Base-by-base conservation (phyloP, 2,329 filamentous ascomycete genomes). In the Alternaria viburni region DNA sequence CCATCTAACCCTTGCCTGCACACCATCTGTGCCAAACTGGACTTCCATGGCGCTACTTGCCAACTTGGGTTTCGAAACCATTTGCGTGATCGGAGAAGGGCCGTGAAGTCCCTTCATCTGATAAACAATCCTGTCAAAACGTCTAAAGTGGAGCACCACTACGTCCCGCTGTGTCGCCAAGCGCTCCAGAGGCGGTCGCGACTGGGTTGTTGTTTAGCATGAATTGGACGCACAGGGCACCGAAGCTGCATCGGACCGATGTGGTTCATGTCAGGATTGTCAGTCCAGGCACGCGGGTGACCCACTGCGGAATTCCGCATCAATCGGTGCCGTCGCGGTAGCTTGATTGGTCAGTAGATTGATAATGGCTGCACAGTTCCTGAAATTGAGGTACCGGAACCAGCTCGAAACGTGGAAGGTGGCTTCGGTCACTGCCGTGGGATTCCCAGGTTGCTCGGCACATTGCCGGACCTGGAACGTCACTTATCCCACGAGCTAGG, bases 221-320 rank as follows among this genome's bases (percentile, higher is more conserved):
- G 62, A 54, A 67, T 66, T 62, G 52, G 51, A 43, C 49, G 43
- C 28, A 32, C 61, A 51, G 21, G 61, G 54, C 44, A 46, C 26
- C 23, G 28, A 28, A 54, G 51, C 45, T 46, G 30, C 43, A 64
- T 64, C 64, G 64, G 64, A 32, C 64, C 61, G 64, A 67, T 51
- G 36, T 28, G 25, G 46, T 30, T 61, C 23, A 52, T 66, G 54
- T 59, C 54, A 64, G 62, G 61, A 49, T 47, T 57, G 43, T 50
- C 32, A 54, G 12, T 62, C 51, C 59, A 62, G 59, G 54, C 59
- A 56, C 32, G 43, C 52, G 58, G 54, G 44, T 50, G 57, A 56
- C 54, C 50, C 54, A 58, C 58, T 2, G 21, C 54, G 30, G 36
- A 47, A 57, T 56, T 23, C 11, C 28, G 17, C 30, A 26, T 45